phyloP scores from a whole-genome alignment of 75 land plant genomes.

The Picea sitchensis region DNA sequence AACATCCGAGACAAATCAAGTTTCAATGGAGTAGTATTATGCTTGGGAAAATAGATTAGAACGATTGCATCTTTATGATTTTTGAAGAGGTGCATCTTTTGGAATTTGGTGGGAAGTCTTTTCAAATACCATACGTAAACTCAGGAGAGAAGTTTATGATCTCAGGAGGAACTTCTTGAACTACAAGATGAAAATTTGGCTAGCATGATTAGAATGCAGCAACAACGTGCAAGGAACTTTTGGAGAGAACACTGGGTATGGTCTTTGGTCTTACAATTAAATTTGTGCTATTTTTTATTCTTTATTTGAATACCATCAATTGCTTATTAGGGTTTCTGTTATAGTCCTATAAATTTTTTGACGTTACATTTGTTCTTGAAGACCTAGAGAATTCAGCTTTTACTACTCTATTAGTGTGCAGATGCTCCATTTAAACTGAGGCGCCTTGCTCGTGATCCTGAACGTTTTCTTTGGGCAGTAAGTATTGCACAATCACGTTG shows the following conservation, averaged over 20 bases:
- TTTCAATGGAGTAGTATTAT: background rate
- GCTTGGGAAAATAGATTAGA: background rate
- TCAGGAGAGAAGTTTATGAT: constrained; percentile 9
- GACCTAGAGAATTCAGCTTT: background rate
- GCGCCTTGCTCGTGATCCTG: constrained; percentile 84
- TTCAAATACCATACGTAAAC: background rate
- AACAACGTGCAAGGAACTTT: constrained; percentile 49
- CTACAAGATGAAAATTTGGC: constrained; percentile 74
- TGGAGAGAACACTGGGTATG: constrained; percentile 94
- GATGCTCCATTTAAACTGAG: constrained; percentile 79
- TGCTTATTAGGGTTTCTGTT: background rate
- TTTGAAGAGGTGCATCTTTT: background rate
- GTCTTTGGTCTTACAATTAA: background rate
- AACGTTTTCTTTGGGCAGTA: constrained; percentile 88
- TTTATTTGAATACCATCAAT: background rate
- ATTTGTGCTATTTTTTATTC: constrained; percentile 1
- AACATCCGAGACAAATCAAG: background rate
- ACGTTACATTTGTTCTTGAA: background rate
- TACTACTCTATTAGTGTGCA: constrained; percentile 44
- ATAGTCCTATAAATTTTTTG: background rate
- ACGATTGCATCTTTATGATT: background rate
- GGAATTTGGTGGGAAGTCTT: background rate
- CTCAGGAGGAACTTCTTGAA: constrained; percentile 86
- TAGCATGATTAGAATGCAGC: constrained; percentile 47
- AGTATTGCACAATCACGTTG: constrained; percentile 80